These are phyloP conservation scores for Cryptomeria japonica DNA, from an alignment of 75 land plant species.

Conservation along the genomic window DNA sequence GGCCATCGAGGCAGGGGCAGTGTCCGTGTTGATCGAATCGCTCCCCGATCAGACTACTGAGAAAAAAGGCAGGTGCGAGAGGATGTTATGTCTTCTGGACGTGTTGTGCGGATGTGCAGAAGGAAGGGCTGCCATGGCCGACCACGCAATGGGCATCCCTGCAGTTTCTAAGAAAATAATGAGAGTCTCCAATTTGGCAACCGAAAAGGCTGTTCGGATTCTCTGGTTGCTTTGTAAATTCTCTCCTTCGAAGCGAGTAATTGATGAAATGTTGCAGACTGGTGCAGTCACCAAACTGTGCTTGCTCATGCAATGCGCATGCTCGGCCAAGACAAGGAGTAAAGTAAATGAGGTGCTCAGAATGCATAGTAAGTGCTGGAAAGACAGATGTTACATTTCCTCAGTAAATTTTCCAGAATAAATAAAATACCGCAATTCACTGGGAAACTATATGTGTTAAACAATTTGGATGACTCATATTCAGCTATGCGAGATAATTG, in stretches of 20 bases:
- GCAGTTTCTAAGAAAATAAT: conserved; percentile 39
- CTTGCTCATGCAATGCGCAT: conserved; percentile 32
- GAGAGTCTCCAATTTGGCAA: conserved; percentile 17
- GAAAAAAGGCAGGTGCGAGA: conserved; percentile 29
- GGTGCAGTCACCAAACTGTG: conserved; percentile 46
- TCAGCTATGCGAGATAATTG: no score
- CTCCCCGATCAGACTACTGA: conserved; percentile 31
- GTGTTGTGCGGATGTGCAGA: conserved; percentile 37
- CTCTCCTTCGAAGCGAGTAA: conserved; percentile 27
- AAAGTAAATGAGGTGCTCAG: conserved; percentile 39
- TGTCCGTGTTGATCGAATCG: conserved; percentile 49
- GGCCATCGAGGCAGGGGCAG: conserved; percentile 61
- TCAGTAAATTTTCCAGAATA: background rate
- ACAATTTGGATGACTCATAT: no score
- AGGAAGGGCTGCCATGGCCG: conserved; percentile 38
- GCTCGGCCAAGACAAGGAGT: conserved; percentile 32
- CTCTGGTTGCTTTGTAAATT: conserved; percentile 30
- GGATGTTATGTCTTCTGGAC: conserved; percentile 28
- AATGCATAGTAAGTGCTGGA: conserved; percentile 31
- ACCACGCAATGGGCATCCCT: conserved; percentile 41
- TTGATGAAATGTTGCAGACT: conserved; percentile 43
- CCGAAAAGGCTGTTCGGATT: conserved; percentile 1
- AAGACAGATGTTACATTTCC: conserved; percentile 27
- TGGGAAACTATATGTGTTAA: no score
- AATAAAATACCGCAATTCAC: no score